These are phyloP conservation scores for Vanrija sp. DNA, from an alignment of 1,284 basidiomycete species.

Conservation along the genomic window DNA sequence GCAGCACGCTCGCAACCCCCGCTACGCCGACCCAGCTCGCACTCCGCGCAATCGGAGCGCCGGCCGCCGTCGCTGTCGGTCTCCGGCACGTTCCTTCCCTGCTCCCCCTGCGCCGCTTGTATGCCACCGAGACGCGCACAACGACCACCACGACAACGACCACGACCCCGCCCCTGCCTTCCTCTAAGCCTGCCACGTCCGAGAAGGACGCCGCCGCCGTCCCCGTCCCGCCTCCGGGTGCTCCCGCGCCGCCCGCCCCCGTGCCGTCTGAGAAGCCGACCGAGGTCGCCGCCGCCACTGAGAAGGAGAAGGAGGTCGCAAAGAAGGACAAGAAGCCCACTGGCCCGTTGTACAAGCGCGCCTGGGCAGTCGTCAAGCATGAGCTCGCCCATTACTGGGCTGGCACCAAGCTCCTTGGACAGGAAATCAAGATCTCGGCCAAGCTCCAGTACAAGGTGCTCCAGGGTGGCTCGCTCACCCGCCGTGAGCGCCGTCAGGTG, in stretches of 20 bases:
- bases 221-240: constrained; percentile 30
- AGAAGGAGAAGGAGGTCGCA: constrained; percentile 68
- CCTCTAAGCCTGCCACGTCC: constrained; percentile 2
- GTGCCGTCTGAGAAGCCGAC: constrained; percentile 3
- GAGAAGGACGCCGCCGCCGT: not conserved
- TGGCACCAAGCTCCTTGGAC: constrained; percentile 87
- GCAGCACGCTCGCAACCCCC: not conserved
- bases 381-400: constrained; percentile 97
- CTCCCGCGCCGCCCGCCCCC: constrained; percentile 30
- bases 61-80: constrained; percentile 7
- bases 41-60: constrained; percentile 5
- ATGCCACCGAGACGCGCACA: constrained; percentile 26
- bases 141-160: constrained; percentile 7
- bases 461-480: constrained; percentile 83
- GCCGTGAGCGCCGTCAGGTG: constrained; percentile 89
- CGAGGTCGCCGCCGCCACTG: constrained; percentile 19
- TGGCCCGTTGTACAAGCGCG: constrained; percentile 34
- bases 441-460: constrained; percentile 88
- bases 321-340: constrained; percentile 37
- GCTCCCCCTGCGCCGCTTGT: constrained; percentile 6
- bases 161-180: constrained; percentile 10
- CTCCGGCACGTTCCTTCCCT: constrained; percentile 6
- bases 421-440: constrained; percentile 86
- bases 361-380: constrained; percentile 91
- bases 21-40: not conserved